phyloP scores from a whole-genome alignment of 1,284 basidiomycete species.

The Ceratobasidium sp. region DNA sequence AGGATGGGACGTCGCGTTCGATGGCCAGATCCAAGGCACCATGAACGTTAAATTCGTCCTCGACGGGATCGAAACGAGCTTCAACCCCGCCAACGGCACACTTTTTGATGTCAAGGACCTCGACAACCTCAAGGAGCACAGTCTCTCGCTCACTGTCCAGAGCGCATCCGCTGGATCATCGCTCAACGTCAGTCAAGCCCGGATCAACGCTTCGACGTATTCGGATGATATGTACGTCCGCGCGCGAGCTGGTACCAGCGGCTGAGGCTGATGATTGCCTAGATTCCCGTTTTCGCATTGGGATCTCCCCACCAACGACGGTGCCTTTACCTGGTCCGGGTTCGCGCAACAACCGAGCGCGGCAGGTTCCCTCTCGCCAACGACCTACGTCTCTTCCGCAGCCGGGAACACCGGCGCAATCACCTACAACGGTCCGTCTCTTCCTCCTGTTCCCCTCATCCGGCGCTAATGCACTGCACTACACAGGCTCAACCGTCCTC shows the following conservation, averaged over 20 bases:
- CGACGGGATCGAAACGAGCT: slow-evolving; percentile 1
- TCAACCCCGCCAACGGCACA: slow-evolving; percentile 5
- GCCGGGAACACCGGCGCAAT: slow-evolving; percentile 1
- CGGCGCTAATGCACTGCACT: background rate
- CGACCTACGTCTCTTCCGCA: slow-evolving; percentile 25
- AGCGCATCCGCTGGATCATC: background rate
- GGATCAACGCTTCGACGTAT: slow-evolving; percentile 27
- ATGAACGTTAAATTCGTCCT: background rate
- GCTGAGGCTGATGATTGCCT: background rate
- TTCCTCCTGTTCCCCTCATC: background rate
- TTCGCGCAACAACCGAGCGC: slow-evolving; percentile 19
- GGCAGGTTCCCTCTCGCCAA: slow-evolving; percentile 15
- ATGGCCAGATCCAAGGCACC: slow-evolving; percentile 25
- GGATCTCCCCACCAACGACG: slow-evolving; percentile 19
- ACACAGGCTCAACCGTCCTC: slow-evolving; percentile 12
- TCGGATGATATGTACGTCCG: slow-evolving; percentile 15
- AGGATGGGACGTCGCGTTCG: slow-evolving; percentile 25
- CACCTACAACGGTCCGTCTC: slow-evolving; percentile 15
- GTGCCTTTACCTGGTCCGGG: background rate
- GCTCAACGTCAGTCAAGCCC: slow-evolving; percentile 15
- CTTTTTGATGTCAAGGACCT: slow-evolving; percentile 3
- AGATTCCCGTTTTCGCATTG: background rate
- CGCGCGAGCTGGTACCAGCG: no score
- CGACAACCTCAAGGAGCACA: slow-evolving; percentile 5
- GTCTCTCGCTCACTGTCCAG: background rate